Evolutionary conservation across 768 basidiomycete species (phyloP).

Genomic region (Symmetrospora coprosmae): DNA sequence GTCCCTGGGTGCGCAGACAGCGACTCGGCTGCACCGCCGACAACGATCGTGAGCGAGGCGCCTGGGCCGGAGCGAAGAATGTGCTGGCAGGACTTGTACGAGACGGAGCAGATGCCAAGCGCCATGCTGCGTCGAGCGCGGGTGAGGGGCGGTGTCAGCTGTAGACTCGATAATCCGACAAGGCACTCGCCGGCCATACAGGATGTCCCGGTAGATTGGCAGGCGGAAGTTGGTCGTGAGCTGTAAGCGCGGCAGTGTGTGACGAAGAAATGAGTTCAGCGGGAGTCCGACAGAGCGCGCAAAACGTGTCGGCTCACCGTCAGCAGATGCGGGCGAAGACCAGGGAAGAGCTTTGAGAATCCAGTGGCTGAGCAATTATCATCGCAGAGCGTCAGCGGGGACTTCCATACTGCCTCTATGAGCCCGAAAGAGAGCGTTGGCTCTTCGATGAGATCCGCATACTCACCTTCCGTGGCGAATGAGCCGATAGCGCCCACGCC

Average conservation of each 20-base stretch:
- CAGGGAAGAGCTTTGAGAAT: conserved; percentile 78
- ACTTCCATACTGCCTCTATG: neutral
- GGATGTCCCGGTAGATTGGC: conserved; percentile 83
- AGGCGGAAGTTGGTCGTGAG: conserved; percentile 66
- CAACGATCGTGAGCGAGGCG: conserved; percentile 73
- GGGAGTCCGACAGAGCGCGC: conserved; percentile 40
- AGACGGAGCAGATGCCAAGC: conserved; percentile 83
- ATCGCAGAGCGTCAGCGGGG: neutral
- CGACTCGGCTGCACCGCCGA: conserved; percentile 91
- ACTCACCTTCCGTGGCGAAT: conserved; percentile 78
- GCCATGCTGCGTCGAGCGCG: conserved; percentile 42
- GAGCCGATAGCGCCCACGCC: conserved; percentile 85
- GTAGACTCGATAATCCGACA: no score
- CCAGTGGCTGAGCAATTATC: conserved; percentile 53
- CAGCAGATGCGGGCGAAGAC: conserved; percentile 80
- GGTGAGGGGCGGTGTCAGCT: neutral
- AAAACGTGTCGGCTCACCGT: conserved; percentile 42
- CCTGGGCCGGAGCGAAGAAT: conserved; percentile 50
- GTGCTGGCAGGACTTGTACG: conserved; percentile 74
- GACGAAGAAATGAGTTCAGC: conserved; percentile 72
- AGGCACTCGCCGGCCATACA: conserved; percentile 34
- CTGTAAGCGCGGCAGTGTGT: conserved; percentile 81
- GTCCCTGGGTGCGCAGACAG: conserved; percentile 92
- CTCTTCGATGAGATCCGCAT: neutral
- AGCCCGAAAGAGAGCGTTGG: neutral